Conservation (phyloP, 495 filamentous ascomycete species). For the Cercophora newfieldiana region DNA sequence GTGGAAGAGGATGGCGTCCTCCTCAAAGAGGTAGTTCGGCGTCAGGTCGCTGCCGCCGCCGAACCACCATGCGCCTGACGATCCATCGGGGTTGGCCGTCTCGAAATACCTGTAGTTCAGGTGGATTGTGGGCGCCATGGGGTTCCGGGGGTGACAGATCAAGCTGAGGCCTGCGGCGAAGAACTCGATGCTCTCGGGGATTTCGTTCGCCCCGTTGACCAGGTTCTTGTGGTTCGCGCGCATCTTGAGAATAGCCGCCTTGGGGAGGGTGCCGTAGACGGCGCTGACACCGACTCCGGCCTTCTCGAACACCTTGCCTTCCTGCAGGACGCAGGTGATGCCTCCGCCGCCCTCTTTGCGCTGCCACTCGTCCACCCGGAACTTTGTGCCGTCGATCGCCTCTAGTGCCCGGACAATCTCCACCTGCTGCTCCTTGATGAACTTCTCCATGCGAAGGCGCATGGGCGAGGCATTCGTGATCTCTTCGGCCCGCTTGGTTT, state of each 20-base stretch:
- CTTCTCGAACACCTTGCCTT: constrained; percentile 97
- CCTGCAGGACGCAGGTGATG: constrained; percentile 90
- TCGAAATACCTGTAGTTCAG: constrained; percentile 99
- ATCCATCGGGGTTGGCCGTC: constrained; percentile 73
- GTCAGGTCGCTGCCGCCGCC: constrained; percentile 94
- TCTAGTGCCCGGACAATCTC: constrained; percentile 81
- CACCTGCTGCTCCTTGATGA: constrained; percentile 88
- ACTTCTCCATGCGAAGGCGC: constrained; percentile 94
- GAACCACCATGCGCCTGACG: constrained; percentile 91
- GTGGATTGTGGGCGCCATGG: constrained; percentile 96
- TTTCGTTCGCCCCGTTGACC: constrained; percentile 55
- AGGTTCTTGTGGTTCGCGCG: constrained; percentile 92
- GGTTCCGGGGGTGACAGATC: constrained; percentile 90
- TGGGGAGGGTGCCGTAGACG: constrained; percentile 89
- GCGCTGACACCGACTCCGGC: constrained; percentile 93
- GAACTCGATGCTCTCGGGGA: constrained; percentile 79
- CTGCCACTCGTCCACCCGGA: constrained; percentile 81
- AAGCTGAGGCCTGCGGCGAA: constrained; percentile 92
- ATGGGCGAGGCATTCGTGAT: constrained; percentile 78
- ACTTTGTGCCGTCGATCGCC: constrained; percentile 76
- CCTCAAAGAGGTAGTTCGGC: constrained; percentile 90
- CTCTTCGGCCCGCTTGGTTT: constrained; percentile 64
- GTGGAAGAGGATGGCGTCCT: constrained; percentile 97
- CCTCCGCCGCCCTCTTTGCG: constrained; percentile 79
- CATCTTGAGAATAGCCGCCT: constrained; percentile 89